Evolutionary conservation across 2,329 filamentous ascomycete genomes (phyloP), one percentile per base, ranked within the genome.

Genomic region (Aspergillus aculeatinus): DNA sequence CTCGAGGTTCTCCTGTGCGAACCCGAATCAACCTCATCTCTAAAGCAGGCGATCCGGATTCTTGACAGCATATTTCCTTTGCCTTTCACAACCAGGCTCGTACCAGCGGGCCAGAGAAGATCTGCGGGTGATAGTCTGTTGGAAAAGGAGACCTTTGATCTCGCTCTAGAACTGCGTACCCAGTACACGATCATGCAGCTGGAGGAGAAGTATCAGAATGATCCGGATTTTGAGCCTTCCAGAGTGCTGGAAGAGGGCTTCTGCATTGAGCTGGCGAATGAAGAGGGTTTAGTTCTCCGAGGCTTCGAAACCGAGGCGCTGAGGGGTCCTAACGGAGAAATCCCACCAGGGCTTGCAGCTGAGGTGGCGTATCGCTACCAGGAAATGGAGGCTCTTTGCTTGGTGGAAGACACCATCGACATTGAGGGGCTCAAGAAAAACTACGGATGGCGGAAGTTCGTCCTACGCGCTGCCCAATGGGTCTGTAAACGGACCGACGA

Each of bases 101-200:
- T 63, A 11, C 61, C 60, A 35, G 65, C 53, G 4, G 56, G 49
- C 14, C 49, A 59, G 6, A 29, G 56, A 10, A 53, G 55, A 21
- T 55, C 53, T 11, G 19, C 62, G 39, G 81, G 79, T 5, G 70
- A 75, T 5, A 83, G 80, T 63, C 63, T 59, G 2, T 63, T 84
- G 6, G 61, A 12, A 52, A 77, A 55, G 64, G 77, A 48, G 19
- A 83, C 81, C 0, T 81, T 85, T 58, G 67, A 78, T 3, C 63
- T 86, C 23, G 81, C 77, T 1, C 68, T 87, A 6, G 81, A 83
- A 6, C 75, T 87, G 23, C 79, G 84, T 2, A 86, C 83, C 2
- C 85, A 87, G 62, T 74, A 79, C 11, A 73, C 81, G n/a, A 80
- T 86, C 47, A 62, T 75, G n/a, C 68, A 74, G 5, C 67, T 83